A percentile compares a stretch with the other conserved stretches of the same genome.
phyloP scores from a whole-genome alignment of 2,329 filamentous ascomycete genomes.

The Magnaporthales sp. region DNA sequence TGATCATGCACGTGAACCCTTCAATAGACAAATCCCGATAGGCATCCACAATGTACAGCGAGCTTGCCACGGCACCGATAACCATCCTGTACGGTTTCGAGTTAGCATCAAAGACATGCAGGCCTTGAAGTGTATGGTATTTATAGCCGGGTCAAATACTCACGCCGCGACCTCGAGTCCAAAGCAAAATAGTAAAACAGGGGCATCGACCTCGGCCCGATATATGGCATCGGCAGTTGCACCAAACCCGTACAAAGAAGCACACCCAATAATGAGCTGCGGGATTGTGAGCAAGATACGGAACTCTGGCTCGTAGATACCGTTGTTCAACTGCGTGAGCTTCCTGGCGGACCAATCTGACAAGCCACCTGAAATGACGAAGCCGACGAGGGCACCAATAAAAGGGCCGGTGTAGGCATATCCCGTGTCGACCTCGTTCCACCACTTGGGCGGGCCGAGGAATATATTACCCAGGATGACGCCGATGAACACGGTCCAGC shows the following conservation, averaged over 20 bases:
- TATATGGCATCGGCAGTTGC: slow-evolving; percentile 57
- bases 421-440: slow-evolving; percentile 73
- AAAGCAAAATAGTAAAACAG: slow-evolving; percentile 74
- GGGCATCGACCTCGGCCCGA: slow-evolving; percentile 53
- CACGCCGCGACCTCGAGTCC: slow-evolving; percentile 66
- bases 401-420: slow-evolving; percentile 83
- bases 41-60: slow-evolving; percentile 86
- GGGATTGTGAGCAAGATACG: slow-evolving; percentile 75
- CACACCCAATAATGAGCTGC: slow-evolving; percentile 67
- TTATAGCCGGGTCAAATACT: background rate
- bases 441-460: slow-evolving; percentile 72
- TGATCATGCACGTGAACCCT: slow-evolving; percentile 78
- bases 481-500: slow-evolving; percentile 91
- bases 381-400: slow-evolving; percentile 70
- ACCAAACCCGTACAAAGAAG: slow-evolving; percentile 79
- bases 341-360: slow-evolving; percentile 63
- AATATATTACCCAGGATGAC: slow-evolving; percentile 77
- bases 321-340: slow-evolving; percentile 67
- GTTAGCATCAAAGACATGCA: background rate
- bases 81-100: slow-evolving; percentile 56
- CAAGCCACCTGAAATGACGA: slow-evolving; percentile 63
- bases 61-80: slow-evolving; percentile 76
- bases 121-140: background rate
- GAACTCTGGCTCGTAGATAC: slow-evolving; percentile 88
- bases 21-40: slow-evolving; percentile 85